These are phyloP conservation scores for Citrus glauca DNA, from an alignment of 345 rosid genomes.

Conservation along the genomic window DNA sequence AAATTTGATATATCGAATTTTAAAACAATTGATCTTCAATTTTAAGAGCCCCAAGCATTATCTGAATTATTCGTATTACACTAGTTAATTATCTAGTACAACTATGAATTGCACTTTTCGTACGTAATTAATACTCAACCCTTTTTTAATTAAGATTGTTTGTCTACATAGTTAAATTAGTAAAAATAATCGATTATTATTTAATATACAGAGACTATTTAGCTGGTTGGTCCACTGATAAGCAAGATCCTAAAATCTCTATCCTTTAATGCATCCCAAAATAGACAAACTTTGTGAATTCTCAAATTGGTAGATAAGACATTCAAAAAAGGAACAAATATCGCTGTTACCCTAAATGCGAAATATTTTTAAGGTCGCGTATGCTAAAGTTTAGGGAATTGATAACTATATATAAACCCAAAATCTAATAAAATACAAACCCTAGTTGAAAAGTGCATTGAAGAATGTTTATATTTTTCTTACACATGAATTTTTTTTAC, in stretches of 20 bases:
- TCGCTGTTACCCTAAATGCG: neutral
- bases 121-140: too few relatives aligned
- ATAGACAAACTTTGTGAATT: neutral
- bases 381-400: neutral
- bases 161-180: neutral
- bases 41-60: too few relatives aligned
- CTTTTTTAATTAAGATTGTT: neutral
- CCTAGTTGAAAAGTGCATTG: neutral
- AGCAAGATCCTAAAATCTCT: neutral
- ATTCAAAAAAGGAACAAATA: neutral
- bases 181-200: neutral
- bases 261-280: neutral
- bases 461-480: neutral
- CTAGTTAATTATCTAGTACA: too few relatives aligned
- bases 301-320: neutral
- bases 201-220: neutral
- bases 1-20: too few relatives aligned
- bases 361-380: neutral
- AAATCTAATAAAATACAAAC: neutral
- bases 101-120: too few relatives aligned
- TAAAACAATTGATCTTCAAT: too few relatives aligned
- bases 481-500: neutral
- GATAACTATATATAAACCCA: neutral
- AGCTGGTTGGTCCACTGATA: neutral
- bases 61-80: too few relatives aligned